Conservation (phyloP, 2,329 filamentous ascomycete species). For the Shiraia sp. region DNA sequence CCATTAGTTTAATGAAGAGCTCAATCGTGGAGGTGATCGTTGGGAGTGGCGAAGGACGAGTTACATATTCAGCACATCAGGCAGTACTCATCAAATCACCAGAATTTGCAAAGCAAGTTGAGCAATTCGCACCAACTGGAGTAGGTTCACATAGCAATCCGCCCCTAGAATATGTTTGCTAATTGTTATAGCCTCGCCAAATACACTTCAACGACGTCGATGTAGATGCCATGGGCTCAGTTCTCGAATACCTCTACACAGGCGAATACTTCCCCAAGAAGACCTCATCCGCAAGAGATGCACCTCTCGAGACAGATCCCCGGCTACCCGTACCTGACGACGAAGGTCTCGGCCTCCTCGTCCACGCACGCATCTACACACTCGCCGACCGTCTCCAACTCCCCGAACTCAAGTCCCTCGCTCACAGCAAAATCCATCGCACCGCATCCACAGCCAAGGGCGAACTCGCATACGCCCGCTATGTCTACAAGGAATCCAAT, state of each 20-base stretch:
- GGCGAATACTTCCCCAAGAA: conserved; percentile 78
- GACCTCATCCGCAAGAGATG: conserved; percentile 64
- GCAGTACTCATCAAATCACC: conserved; percentile 74
- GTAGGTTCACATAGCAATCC: conserved; percentile 52
- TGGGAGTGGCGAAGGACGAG: conserved; percentile 59
- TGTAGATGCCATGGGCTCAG: conserved; percentile 74
- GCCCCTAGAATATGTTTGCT: neutral
- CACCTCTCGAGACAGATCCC: conserved; percentile 71
- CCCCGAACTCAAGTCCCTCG: conserved; percentile 70
- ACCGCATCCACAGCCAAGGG: conserved; percentile 85
- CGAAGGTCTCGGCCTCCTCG: conserved; percentile 80
- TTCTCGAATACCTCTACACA: conserved; percentile 83
- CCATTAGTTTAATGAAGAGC: conserved; percentile 51
- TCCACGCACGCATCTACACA: conserved; percentile 88
- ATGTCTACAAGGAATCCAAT: conserved; percentile 79
- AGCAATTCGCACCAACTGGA: conserved; percentile 63
- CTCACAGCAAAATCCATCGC: conserved; percentile 88
- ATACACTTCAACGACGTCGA: conserved; percentile 71
- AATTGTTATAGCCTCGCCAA: conserved; percentile 58
- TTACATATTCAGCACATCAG: conserved; percentile 77
- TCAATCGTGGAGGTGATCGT: conserved; percentile 53
- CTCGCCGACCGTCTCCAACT: conserved; percentile 77
- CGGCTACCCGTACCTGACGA: conserved; percentile 69
- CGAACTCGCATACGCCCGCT: conserved; percentile 89
- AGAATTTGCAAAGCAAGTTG: conserved; percentile 68